Conservation (phyloP, 1,284 basidiomycete species). For the Filobasidium uniguttulatum region DNA sequence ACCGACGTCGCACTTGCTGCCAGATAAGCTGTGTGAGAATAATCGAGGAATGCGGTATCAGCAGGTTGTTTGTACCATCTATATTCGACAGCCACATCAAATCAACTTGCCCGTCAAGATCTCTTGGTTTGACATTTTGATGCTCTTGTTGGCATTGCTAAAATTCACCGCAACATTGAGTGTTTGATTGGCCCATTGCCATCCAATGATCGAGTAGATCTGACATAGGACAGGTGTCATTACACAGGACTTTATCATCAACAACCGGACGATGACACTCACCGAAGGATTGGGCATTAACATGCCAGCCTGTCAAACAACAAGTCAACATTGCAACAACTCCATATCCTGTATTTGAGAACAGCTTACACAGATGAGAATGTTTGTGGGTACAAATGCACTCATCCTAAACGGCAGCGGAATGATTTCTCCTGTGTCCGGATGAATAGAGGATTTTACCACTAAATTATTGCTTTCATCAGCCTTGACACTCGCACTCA, state of each 20-base stretch:
- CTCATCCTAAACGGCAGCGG: constrained; percentile 43
- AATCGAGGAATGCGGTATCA: not conserved
- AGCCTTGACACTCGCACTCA: not conserved
- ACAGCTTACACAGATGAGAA: constrained; percentile 27
- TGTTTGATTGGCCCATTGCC: constrained; percentile 45
- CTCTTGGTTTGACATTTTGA: constrained; percentile 39
- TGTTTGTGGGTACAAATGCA: constrained; percentile 44
- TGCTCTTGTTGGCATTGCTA: constrained; percentile 41
- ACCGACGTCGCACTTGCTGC: constrained; percentile 42
- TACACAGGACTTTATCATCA: not conserved
- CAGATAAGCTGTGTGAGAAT: constrained; percentile 36
- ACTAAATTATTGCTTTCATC: constrained; percentile 18
- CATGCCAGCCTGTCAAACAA: constrained; percentile 35
- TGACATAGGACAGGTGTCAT: not conserved
- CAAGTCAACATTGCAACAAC: not conserved
- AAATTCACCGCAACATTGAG: constrained; percentile 40
- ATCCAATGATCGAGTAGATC: constrained; percentile 38
- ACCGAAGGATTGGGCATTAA: constrained; percentile 37
- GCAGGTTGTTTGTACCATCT: not conserved
- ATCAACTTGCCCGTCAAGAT: constrained; percentile 27
- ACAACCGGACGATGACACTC: not conserved
- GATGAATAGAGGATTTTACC: constrained; percentile 40
- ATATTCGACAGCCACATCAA: not conserved
- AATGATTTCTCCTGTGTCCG: constrained; percentile 40
- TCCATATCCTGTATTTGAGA: too few species aligned